These are phyloP conservation scores for Magnusiomyces sp. DNA, from an alignment of 1,139 yeast species.

Conservation along the genomic window DNA sequence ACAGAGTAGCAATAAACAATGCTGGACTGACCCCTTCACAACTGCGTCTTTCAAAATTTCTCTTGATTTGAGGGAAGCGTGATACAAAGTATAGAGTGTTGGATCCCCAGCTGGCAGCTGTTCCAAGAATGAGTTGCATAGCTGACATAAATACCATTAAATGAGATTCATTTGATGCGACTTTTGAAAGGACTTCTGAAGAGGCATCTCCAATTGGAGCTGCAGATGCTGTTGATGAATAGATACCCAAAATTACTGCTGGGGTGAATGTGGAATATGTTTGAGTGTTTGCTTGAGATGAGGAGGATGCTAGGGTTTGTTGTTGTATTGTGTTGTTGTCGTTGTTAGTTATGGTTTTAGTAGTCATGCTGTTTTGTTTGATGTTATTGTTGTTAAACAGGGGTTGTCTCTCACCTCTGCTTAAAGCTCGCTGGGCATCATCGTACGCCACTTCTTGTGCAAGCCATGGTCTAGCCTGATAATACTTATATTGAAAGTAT, in stretches of 20 bases:
- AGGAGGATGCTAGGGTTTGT: neutral
- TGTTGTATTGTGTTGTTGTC: constrained; percentile 2
- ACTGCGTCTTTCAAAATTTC: constrained; percentile 62
- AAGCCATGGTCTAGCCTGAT: constrained; percentile 15
- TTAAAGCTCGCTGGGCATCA: neutral
- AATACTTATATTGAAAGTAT: constrained; percentile 25
- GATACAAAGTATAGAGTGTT: constrained; percentile 66
- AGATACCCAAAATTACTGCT: constrained; percentile 11
- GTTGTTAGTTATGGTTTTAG: neutral
- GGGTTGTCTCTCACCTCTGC: neutral
- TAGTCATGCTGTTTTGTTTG: too few relatives aligned
- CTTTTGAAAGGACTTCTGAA: neutral
- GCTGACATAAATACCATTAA: neutral
- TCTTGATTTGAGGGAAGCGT: constrained; percentile 70
- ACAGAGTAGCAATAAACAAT: constrained; percentile 63
- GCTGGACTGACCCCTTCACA: constrained; percentile 80
- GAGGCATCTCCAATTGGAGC: constrained; percentile 10
- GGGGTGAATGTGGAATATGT: constrained; percentile 11
- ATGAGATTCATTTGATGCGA: neutral
- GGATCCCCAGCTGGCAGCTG: constrained; percentile 71
- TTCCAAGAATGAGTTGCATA: constrained; percentile 35
- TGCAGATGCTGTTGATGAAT: constrained; percentile 9
- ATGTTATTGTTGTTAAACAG: too few relatives aligned
- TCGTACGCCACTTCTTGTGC: constrained; percentile 4
- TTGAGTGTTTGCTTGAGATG: neutral